phyloP scores from a whole-genome alignment of 2,329 filamentous ascomycete species.

The Trichophyton simii region DNA sequence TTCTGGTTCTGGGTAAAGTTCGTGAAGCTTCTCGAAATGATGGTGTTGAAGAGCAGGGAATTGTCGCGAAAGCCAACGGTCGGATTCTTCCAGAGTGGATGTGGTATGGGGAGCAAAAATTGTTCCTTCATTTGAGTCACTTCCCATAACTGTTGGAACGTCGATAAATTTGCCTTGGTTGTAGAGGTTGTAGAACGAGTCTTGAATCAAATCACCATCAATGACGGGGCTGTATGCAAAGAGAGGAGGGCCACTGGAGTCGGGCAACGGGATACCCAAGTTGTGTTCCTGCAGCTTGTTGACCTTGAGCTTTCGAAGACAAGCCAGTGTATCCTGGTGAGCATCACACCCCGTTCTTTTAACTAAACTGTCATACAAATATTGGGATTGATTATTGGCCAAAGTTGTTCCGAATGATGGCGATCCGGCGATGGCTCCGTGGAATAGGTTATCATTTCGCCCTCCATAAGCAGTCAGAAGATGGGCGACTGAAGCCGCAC shows the following conservation, averaged over 20 bases:
- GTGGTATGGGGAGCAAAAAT: constrained; percentile 44
- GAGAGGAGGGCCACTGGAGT: constrained; percentile 31
- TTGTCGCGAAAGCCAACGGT: constrained; percentile 46
- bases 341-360: constrained; percentile 37
- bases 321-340: constrained; percentile 30
- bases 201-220: constrained; percentile 39
- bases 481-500: constrained; percentile 50
- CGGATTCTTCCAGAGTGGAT: constrained; percentile 36
- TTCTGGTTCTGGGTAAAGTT: constrained; percentile 43
- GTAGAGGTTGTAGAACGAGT: constrained; percentile 40
- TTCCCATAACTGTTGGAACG: constrained; percentile 45
- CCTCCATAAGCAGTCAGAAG: constrained; percentile 47
- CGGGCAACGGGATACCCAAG: constrained; percentile 35
- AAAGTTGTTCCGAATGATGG: constrained; percentile 41
- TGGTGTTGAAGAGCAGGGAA: constrained; percentile 40
- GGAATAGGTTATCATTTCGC: constrained; percentile 37
- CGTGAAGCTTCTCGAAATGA: constrained; percentile 42
- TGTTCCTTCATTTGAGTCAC: constrained; percentile 55
- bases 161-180: constrained; percentile 38
- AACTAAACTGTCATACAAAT: constrained; percentile 40
- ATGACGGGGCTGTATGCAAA: constrained; percentile 42
- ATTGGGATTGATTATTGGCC: constrained; percentile 39
- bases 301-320: constrained; percentile 37
- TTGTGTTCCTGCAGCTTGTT: constrained; percentile 36
- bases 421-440: constrained; percentile 42